phyloP scores from a whole-genome alignment of 2,329 filamentous ascomycete genomes.

The Cytospora mali region DNA sequence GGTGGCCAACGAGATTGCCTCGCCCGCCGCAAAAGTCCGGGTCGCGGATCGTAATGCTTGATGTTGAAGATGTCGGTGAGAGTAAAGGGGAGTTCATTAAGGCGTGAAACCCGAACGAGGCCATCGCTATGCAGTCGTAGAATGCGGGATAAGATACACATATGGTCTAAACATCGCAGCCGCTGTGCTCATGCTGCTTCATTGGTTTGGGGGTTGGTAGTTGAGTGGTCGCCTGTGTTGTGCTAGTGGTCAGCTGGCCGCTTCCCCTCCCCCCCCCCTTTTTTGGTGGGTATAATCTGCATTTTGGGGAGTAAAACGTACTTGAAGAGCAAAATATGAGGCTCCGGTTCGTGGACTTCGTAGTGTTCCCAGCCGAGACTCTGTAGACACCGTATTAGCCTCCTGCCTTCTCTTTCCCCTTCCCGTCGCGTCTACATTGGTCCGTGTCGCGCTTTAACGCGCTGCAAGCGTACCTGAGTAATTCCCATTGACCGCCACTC shows the following conservation, averaged over 20 bases:
- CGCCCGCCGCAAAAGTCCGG: not conserved
- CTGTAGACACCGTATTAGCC: constrained; percentile 48
- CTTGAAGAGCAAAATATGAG: constrained; percentile 99
- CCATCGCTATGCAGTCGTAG: constrained; percentile 36
- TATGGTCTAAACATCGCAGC: constrained; percentile 26
- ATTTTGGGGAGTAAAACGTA: constrained; percentile 51
- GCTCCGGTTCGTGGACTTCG: constrained; percentile 97
- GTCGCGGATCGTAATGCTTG: constrained; percentile 6
- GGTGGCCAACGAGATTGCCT: not conserved
- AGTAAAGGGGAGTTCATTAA: constrained; percentile 16
- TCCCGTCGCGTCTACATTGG: constrained; percentile 11
- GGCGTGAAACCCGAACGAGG: constrained; percentile 21
- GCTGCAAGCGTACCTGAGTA: constrained; percentile 74
- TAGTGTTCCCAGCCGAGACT: constrained; percentile 99
- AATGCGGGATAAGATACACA: constrained; percentile 36
- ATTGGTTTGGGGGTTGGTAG: constrained; percentile 70
- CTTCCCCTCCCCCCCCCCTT: not conserved
- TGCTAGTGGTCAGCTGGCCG: constrained; percentile 33
- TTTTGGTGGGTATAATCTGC: too few relatives aligned
- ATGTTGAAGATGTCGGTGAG: constrained; percentile 1
- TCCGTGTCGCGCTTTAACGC: constrained; percentile 7
- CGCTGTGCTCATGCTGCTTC: constrained; percentile 33
- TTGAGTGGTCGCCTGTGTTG: constrained; percentile 74
- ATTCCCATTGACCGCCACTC: constrained; percentile 98
- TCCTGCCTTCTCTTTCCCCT: constrained; percentile 20